A percentile compares a stretch with the other conserved stretches of the same genome.
These are phyloP conservation scores for Cerioporus squamosus DNA, from an alignment of 1,284 basidiomycete genomes.

Conservation along the genomic window DNA sequence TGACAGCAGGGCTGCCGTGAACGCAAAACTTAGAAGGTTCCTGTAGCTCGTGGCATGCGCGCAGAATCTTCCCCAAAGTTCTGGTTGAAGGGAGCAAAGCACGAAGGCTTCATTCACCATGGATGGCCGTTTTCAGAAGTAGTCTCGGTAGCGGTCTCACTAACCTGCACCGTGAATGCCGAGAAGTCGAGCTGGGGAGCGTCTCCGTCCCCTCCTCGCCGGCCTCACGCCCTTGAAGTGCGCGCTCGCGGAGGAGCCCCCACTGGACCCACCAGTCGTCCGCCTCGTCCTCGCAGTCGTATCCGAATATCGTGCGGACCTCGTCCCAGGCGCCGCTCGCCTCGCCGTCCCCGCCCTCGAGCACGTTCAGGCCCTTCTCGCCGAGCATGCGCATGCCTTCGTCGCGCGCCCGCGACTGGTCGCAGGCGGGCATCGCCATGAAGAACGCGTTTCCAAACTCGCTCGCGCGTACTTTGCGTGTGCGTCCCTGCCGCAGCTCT, in stretches of 20 bases:
- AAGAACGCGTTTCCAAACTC: slow-evolving; percentile 24
- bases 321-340: slow-evolving; percentile 32
- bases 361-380: slow-evolving; percentile 41
- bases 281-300: slow-evolving; percentile 43
- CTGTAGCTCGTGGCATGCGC: too few species aligned
- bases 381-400: slow-evolving; percentile 42
- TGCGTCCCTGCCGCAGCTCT: slow-evolving; percentile 43
- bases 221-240: slow-evolving; percentile 12
- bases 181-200: slow-evolving; percentile 12
- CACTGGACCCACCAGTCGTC: slow-evolving; percentile 44
- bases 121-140: too few species aligned
- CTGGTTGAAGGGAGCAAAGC: too few species aligned
- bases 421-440: slow-evolving; percentile 23
- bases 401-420: slow-evolving; percentile 46
- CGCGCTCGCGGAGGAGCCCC: slow-evolving; percentile 39
- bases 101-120: too few species aligned
- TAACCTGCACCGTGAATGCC: slow-evolving; percentile 19
- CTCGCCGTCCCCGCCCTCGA: slow-evolving; percentile 33
- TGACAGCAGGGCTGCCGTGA: too few species aligned
- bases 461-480: slow-evolving; percentile 16
- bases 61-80: too few species aligned
- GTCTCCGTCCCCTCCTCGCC: background rate
- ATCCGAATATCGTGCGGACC: slow-evolving; percentile 35
- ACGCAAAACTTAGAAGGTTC: too few species aligned
- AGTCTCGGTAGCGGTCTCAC: background rate